These are phyloP conservation scores for Pyrenophora graminea DNA, from an alignment of 2,329 filamentous ascomycete species.

Conservation along the genomic window DNA sequence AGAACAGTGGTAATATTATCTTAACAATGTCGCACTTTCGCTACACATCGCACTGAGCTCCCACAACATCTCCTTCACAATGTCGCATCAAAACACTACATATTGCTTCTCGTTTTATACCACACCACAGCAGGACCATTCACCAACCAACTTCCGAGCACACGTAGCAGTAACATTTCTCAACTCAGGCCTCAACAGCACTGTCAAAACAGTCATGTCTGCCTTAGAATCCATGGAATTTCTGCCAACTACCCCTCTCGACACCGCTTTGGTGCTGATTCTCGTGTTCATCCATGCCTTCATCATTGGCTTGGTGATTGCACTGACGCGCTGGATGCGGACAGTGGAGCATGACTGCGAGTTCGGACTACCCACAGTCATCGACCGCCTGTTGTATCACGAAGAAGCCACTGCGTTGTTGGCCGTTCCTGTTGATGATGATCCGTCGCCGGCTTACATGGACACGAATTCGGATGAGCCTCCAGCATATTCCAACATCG, in stretches of 20 bases:
- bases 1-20: too few species aligned
- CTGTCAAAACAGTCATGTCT: neutral
- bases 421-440: neutral
- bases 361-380: neutral
- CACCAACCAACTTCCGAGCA: neutral
- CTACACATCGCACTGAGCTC: neutral
- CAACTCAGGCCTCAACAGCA: neutral
- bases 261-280: neutral
- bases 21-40: neutral
- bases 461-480: neutral
- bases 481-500: neutral
- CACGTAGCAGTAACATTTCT: neutral
- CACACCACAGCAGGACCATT: neutral
- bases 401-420: neutral
- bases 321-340: neutral
- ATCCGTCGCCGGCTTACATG: neutral
- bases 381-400: neutral
- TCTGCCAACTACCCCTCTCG: neutral
- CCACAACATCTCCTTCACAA: neutral
- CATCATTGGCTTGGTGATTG: neutral
- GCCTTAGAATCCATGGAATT: neutral
- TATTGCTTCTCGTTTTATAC: neutral
- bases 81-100: neutral
- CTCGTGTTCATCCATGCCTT: neutral
- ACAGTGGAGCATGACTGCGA: neutral